A percentile compares a stretch with the other conserved stretches of the same genome.
Conservation (phyloP, 2,329 filamentous ascomycete species). For the Talaromyces piceae region DNA sequence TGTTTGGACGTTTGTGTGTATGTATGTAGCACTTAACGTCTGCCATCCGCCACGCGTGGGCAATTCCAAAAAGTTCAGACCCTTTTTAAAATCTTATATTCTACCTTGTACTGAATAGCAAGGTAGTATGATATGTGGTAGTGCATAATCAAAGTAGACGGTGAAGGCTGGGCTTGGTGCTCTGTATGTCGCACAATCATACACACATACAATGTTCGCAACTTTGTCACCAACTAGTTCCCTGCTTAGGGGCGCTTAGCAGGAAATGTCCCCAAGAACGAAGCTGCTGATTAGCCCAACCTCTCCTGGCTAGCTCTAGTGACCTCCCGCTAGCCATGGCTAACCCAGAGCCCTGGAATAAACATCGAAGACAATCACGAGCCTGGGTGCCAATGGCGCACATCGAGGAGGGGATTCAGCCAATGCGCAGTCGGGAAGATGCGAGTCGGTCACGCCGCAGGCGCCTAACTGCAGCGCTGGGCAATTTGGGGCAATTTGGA, state of each 20-base stretch:
- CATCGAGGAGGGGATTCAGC: not conserved
- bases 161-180: too few species aligned
- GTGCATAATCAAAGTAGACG: too few species aligned
- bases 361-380: not conserved
- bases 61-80: not conserved
- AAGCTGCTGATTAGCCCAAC: not conserved
- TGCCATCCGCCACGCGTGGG: not conserved
- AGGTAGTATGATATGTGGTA: not conserved
- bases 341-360: slow-evolving; percentile 10
- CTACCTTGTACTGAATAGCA: not conserved
- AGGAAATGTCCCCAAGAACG: not conserved
- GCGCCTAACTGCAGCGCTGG: slow-evolving; percentile 2
- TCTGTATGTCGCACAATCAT: too few species aligned
- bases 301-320: not conserved
- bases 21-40: not conserved
- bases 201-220: too few species aligned
- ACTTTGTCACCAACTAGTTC: too few species aligned
- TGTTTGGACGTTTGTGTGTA: not conserved
- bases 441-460: slow-evolving; percentile 10
- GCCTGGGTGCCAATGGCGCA: not conserved
- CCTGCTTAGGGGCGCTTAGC: slow-evolving; percentile 1
- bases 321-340: not conserved
- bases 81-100: not conserved
- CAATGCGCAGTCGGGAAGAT: not conserved
- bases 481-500: not conserved